Evolutionary conservation across 2,329 filamentous ascomycete species (phyloP), one percentile per base, ranked within the genome.

Genomic region (Didymella exigua): DNA sequence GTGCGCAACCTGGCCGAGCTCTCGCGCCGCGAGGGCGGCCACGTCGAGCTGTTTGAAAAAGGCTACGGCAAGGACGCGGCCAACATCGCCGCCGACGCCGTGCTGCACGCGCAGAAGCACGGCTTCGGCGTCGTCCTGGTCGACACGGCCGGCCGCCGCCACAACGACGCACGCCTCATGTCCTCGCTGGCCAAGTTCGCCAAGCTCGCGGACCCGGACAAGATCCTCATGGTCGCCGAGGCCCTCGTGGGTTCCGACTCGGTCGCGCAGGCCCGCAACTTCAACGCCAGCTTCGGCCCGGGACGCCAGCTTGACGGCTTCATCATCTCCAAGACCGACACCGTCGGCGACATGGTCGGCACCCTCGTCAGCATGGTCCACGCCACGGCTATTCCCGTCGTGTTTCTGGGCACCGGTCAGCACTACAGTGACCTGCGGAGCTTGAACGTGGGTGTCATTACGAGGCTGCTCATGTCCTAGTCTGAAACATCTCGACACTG

Each of bases 41-140:
- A 86, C 51, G 91, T 99, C 43, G 93, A 96, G 73, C 82, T 99
- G 43, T 99, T 96, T 76, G 91, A 99, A 73, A 95, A 96, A 78
- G 95, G 95, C 30, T 99, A 99, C 73, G 95, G 95, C 68, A 98
- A 97, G 72, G 96, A 99, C 71, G 95, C 96, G 0, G 96, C 96
- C 10, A 89, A 92, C 33, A 93, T 99, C 40, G 95, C 95, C 37
- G 92, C 93, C 73, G 95, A 98, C 68, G 93, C 95, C 0, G 93
- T 99, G n/a, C 75, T 82, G 2, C 89, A 89, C 69, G 95, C 91
- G 0, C 82, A 86, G 0, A 84, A 87, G 48, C 83, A 91, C 64
- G 84, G 84, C 34, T 98, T 89, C 70, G 93, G 98, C 69, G 95
- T 99, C 10, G 95, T 99, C 0, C 84, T 99, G 54, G 97, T 99